Conservation (phyloP, 345 rosid species). For the Lumnitzera racemosa region DNA sequence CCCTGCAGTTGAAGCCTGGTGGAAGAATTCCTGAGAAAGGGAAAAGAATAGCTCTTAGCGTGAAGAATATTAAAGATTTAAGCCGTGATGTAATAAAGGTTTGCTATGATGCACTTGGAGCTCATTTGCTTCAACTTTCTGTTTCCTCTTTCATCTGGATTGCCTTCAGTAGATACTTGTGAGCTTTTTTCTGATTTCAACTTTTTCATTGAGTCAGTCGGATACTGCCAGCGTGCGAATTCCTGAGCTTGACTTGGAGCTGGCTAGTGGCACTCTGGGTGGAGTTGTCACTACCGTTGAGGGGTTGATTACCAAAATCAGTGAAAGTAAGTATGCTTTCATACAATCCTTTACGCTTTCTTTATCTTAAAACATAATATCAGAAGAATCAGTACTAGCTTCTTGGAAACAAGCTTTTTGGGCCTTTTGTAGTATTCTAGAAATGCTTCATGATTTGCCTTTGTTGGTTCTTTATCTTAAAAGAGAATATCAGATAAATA, state of each 20-base stretch:
- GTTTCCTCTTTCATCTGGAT: not conserved
- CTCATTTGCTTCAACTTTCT: not conserved
- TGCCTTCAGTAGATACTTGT: not conserved
- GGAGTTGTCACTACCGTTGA: constrained; percentile 92
- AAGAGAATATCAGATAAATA: too few species aligned
- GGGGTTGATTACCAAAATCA: constrained; percentile 80
- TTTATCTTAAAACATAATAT: too few species aligned
- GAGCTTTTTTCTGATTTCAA: not conserved
- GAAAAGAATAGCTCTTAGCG: constrained; percentile 55
- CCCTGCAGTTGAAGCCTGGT: constrained; percentile 80
- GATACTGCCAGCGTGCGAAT: constrained; percentile 75
- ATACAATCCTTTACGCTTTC: not conserved
- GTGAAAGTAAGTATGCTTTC: constrained; percentile 68
- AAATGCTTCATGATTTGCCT: not conserved
- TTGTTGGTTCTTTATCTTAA: not conserved
- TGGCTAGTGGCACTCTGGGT: constrained; percentile 83
- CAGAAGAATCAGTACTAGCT: not conserved
- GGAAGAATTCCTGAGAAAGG: constrained; percentile 85
- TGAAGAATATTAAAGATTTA: constrained; percentile 49
- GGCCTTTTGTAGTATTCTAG: not conserved
- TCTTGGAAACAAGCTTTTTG: not conserved
- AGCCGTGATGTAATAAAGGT: constrained; percentile 96
- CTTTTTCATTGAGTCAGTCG: constrained; percentile 39
- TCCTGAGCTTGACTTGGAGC: constrained; percentile 88
- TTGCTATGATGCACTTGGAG: constrained; percentile 1